Percentiles rank a stretch among this genome's conserved stretches.
phyloP scores from a whole-genome alignment of 352 stramenopile genomes.

The Globisporangium camurandrum region DNA sequence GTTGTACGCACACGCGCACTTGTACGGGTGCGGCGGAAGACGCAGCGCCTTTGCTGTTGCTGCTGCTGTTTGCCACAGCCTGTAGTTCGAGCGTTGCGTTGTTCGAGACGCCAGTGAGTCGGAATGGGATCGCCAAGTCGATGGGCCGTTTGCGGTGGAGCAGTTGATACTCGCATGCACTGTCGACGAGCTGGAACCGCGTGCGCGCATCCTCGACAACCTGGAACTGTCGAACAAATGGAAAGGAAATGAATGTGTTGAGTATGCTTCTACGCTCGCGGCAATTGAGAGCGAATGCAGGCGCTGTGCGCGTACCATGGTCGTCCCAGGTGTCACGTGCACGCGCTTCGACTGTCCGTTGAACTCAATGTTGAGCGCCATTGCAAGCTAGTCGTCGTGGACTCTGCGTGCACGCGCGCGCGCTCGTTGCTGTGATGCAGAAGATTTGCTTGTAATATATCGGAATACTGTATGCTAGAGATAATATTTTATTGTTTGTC shows the following conservation, averaged over 20 bases:
- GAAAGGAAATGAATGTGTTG: too few species aligned
- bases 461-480: too few species aligned
- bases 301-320: conserved; percentile 48
- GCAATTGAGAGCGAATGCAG: background rate
- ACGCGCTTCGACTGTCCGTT: conserved; percentile 66
- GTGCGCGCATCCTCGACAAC: conserved; percentile 53
- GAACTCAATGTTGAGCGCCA: conserved; percentile 76
- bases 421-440: conserved; percentile 2
- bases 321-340: conserved; percentile 60
- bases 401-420: too few species aligned
- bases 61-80: conserved; percentile 16
- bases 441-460: background rate
- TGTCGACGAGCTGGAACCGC: conserved; percentile 42
- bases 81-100: conserved; percentile 69
- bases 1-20: conserved; percentile 78
- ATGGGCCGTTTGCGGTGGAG: conserved; percentile 53
- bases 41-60: conserved; percentile 3
- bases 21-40: conserved; percentile 26
- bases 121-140: conserved; percentile 79
- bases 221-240: conserved; percentile 41
- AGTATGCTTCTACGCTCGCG: too few species aligned
- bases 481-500: conserved; percentile 1
- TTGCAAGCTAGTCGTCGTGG: conserved; percentile 9
- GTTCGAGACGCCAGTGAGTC: conserved; percentile 79
- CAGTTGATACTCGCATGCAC: conserved; percentile 45